A percentile compares a stretch with the other conserved stretches of the same genome.
Conservation (phyloP, 176 grass and related monocot genomes). For the Oryza brachyantha region DNA sequence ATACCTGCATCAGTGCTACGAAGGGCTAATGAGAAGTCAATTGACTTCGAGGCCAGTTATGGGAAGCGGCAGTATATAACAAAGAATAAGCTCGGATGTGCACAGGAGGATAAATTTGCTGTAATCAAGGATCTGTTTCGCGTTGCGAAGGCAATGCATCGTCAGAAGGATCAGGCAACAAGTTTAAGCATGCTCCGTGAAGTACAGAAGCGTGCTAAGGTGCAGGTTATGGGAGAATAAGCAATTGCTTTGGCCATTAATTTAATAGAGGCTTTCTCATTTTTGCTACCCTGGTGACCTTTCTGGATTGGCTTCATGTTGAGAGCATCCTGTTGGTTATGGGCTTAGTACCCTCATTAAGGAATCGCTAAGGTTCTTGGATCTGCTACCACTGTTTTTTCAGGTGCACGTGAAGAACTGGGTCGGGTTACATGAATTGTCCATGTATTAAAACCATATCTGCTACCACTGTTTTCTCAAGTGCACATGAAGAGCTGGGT, state of each 20-base stretch:
- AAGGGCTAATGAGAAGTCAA: conserved; percentile 72
- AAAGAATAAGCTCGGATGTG: conserved; percentile 17
- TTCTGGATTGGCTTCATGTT: conserved; percentile 9
- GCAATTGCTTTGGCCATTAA: conserved; percentile 6
- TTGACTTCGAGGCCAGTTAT: conserved; percentile 74
- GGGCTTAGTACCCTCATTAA: neutral
- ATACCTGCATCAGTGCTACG: conserved; percentile 77
- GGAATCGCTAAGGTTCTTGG: neutral
- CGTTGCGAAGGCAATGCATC: conserved; percentile 29
- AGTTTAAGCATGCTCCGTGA: conserved; percentile 44
- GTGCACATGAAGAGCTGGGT: neutral
- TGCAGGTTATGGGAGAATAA: conserved; percentile 31
- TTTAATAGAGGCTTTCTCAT: neutral
- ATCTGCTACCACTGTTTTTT: neutral
- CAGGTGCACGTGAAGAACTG: neutral
- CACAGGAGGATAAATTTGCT: conserved; percentile 33
- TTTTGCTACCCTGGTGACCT: neutral
- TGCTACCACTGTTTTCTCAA: neutral
- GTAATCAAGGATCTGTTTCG: conserved; percentile 50
- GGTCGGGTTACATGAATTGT: neutral
- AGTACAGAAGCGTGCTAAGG: conserved; percentile 57
- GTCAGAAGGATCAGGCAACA: conserved; percentile 30
- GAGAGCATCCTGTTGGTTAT: neutral
- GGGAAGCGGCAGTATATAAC: conserved; percentile 31
- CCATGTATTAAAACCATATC: too few species aligned